A percentile compares a stretch with the other conserved stretches of the same genome.
Evolutionary conservation across 768 basidiomycete species (phyloP).

Genomic region (Daedalea quercina): DNA sequence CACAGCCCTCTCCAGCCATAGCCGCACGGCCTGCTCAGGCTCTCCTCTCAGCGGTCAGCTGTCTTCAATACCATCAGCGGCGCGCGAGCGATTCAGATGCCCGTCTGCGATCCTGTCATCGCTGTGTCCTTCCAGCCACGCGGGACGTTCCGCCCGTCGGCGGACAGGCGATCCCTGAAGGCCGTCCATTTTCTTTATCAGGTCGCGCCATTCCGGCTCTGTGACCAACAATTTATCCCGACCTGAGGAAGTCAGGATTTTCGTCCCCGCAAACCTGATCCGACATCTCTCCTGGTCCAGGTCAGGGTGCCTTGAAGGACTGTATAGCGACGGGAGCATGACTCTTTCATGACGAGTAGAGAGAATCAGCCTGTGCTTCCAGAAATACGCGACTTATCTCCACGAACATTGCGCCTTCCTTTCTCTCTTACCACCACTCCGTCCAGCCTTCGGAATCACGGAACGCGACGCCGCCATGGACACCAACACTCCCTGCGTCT

Average conservation of each 20-base stretch:
- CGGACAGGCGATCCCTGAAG: too few species aligned
- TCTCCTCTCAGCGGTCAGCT: background rate
- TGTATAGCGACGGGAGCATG: background rate
- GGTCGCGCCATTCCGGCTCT: too few species aligned
- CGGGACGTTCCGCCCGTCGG: too few species aligned
- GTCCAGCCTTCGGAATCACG: background rate
- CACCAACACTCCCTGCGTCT: conserved; percentile 45
- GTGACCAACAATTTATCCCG: background rate
- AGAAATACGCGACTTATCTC: conserved; percentile 16
- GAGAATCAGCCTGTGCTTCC: conserved; percentile 7
- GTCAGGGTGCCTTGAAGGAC: background rate
- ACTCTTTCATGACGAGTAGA: background rate
- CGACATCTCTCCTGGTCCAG: background rate
- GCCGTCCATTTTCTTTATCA: too few species aligned
- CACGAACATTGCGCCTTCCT: conserved; percentile 6
- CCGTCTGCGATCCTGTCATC: too few species aligned
- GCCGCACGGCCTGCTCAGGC: background rate
- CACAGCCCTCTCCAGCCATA: background rate
- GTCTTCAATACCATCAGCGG: too few species aligned
- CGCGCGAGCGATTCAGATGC: too few species aligned
- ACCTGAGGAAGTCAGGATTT: background rate
- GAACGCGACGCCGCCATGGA: conserved; percentile 14
- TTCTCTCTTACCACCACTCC: conserved; percentile 4
- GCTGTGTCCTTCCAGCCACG: too few species aligned
- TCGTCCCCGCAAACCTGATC: background rate